Percentiles rank a stretch among this genome's conserved stretches.
phyloP scores from a whole-genome alignment of 1,284 basidiomycete genomes.

The Rhodotorula sp. region DNA sequence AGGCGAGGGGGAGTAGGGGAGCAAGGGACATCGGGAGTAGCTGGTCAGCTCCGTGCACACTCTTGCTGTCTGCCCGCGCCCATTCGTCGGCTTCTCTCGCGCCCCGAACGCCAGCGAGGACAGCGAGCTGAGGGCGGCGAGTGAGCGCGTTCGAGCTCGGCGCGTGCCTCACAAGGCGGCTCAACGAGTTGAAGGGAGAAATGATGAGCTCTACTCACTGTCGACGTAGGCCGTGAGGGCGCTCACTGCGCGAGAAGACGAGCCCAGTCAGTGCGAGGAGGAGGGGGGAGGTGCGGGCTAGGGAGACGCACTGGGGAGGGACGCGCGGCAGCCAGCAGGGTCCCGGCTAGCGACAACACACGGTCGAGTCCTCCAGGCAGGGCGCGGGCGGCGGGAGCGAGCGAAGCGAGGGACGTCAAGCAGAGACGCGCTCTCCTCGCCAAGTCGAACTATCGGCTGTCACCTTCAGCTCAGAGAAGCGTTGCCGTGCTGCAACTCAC shows the following conservation, averaged over 20 bases:
- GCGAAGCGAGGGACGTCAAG: background rate
- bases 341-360: background rate
- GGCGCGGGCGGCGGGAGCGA: background rate
- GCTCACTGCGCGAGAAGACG: constrained; percentile 28
- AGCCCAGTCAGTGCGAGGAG: background rate
- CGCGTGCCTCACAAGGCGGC: background rate
- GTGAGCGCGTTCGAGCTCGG: background rate
- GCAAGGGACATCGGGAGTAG: background rate
- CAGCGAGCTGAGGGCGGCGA: too few relatives aligned
- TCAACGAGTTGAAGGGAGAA: background rate
- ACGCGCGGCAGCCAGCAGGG: background rate
- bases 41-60: constrained; percentile 1
- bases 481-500: too few relatives aligned
- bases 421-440: background rate
- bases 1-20: background rate
- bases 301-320: background rate
- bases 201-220: constrained; percentile 57
- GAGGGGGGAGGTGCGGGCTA: background rate
- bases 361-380: background rate
- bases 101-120: too few relatives aligned
- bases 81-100: too few relatives aligned
- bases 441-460: too few relatives aligned
- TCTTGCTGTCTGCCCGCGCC: too few relatives aligned
- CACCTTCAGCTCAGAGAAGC: too few relatives aligned
- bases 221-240: constrained; percentile 83